These are phyloP conservation scores for Elaeagnus macrophylla DNA, from an alignment of 306 rosid genomes.

Conservation along the genomic window DNA sequence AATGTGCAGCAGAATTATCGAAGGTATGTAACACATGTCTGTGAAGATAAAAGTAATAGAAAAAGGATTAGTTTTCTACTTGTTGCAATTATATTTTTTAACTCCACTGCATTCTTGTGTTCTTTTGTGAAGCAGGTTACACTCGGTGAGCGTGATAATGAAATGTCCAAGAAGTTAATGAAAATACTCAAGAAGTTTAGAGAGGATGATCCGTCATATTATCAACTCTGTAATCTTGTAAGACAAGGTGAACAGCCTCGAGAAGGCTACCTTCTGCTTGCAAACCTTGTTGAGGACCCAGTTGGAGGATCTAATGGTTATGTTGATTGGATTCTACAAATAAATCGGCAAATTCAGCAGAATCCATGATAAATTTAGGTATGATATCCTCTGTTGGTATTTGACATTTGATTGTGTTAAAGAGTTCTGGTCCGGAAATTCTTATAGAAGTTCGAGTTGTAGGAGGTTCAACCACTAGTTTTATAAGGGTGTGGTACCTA, in stretches of 20 bases:
- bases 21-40: slow-evolving; percentile 52
- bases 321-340: slow-evolving; percentile 82
- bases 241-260: slow-evolving; percentile 98
- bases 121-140: slow-evolving; percentile 43
- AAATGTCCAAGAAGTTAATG: slow-evolving; percentile 74
- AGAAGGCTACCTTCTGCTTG: slow-evolving; percentile 77
- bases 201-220: slow-evolving; percentile 51
- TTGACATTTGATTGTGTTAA: neutral
- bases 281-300: slow-evolving; percentile 91
- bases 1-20: slow-evolving; percentile 87
- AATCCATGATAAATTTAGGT: slow-evolving; percentile 52
- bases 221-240: slow-evolving; percentile 69
- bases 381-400: neutral
- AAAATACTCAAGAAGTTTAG: slow-evolving; percentile 55
- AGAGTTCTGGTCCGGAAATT: neutral
- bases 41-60: neutral
- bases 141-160: slow-evolving; percentile 51
- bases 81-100: neutral
- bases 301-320: slow-evolving; percentile 74
- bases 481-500: too few relatives aligned
- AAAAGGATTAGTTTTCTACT: neutral
- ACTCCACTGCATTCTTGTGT: slow-evolving; percentile 14
- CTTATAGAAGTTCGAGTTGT: neutral
- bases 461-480: too few relatives aligned
- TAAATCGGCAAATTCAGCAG: slow-evolving; percentile 88